Evolutionary conservation across 371 early-diverging fungal genomes (phyloP).

Genomic region (Saksenaea vasiformis): DNA sequence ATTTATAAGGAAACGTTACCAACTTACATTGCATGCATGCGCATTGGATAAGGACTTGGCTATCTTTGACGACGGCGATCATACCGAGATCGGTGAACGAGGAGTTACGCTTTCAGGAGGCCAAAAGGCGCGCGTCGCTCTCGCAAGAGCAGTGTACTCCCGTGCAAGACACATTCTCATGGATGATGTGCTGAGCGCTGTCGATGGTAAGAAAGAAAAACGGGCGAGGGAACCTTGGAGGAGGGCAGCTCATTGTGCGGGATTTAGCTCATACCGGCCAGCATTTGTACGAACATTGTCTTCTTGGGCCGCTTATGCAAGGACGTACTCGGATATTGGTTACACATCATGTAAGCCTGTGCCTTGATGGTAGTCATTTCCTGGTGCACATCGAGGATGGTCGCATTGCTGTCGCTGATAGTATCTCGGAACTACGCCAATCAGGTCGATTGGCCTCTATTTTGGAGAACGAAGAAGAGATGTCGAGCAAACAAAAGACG

Average conservation of each 20-base stretch:
- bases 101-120: conserved; percentile 79
- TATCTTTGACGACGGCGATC: conserved; percentile 79
- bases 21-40: conserved; percentile 65
- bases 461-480: conserved; percentile 46
- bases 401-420: conserved; percentile 39
- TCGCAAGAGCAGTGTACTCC: conserved; percentile 87
- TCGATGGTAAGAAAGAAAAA: conserved; percentile 49
- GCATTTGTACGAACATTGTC: conserved; percentile 73
- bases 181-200: conserved; percentile 86
- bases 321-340: conserved; percentile 83
- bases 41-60: conserved; percentile 54
- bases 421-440: conserved; percentile 45
- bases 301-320: conserved; percentile 71
- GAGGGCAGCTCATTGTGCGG: no score
- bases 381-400: conserved; percentile 71
- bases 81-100: conserved; percentile 92
- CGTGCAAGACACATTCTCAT: conserved; percentile 71
- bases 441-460: conserved; percentile 38
- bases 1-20: conserved; percentile 46
- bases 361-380: conserved; percentile 65
- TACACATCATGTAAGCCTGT: conserved; percentile 85
- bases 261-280: conserved; percentile 87
- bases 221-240: no score
- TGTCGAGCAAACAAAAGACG: conserved; percentile 24
- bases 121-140: conserved; percentile 78